phyloP scores from a whole-genome alignment of 2,329 filamentous ascomycete genomes.

The Paracoccidioides lutzii region DNA sequence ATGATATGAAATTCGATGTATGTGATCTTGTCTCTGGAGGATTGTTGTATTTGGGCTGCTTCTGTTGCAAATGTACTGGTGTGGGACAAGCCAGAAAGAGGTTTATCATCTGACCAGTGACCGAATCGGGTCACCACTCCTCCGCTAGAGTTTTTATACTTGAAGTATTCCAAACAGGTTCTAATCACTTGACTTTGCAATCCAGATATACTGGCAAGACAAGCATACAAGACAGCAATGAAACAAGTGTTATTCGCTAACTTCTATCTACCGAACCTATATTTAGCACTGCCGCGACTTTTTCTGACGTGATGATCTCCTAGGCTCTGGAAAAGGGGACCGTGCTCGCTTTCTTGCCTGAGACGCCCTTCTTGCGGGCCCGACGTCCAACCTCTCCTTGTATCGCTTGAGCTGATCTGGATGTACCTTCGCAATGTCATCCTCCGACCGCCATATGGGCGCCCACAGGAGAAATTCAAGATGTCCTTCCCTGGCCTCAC shows the following conservation, averaged over 20 bases:
- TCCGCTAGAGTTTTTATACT: background rate
- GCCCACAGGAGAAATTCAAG: conserved; percentile 3
- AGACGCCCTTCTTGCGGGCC: background rate
- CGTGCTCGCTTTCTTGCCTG: background rate
- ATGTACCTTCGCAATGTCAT: background rate
- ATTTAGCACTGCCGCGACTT: conserved; percentile 1
- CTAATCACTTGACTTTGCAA: background rate
- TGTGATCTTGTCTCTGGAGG: too few relatives aligned
- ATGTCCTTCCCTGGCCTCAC: background rate
- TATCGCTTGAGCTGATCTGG: conserved; percentile 1
- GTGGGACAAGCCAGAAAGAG: background rate
- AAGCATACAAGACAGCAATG: background rate
- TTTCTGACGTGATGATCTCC: conserved; percentile 1
- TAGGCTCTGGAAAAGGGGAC: conserved; percentile 1
- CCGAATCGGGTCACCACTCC: background rate
- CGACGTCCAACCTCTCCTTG: background rate
- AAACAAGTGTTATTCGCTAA: background rate
- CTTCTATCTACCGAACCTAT: background rate
- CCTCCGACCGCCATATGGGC: background rate
- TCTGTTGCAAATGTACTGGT: background rate
- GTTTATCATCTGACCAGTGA: background rate
- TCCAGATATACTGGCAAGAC: background rate
- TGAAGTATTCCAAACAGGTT: background rate
- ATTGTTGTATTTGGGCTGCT: background rate
- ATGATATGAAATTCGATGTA: too few relatives aligned